Base-by-base conservation (phyloP, 2,329 filamentous ascomycete species). In the Fusarium multiceps region DNA sequence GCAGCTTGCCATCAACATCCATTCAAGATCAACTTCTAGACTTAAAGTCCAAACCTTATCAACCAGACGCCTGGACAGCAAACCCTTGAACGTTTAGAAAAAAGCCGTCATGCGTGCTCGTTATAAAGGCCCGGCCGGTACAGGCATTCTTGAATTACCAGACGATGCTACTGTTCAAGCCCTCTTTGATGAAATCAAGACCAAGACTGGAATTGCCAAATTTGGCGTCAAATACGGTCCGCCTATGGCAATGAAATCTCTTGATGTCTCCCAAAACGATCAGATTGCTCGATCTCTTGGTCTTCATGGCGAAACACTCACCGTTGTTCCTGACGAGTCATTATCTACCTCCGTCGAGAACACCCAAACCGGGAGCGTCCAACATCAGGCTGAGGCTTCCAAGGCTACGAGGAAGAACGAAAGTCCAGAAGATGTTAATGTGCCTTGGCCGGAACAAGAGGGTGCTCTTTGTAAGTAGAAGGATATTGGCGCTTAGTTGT, bases 201-300 rank as follows among this genome's bases (percentile, higher is more conserved):
- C 87, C 51, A 87, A 88, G 74, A 93, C 92, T 3, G 87, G 87
- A 7, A 84, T 95, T 18, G 75, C 84, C 9, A 83, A 84, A 16
- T 94, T 95, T 75, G 88, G 92, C 45, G 83, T 97, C 67, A 97
- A 96, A 83, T 93, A 91, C 80, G 93, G 93, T 37, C 97, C 92
- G 74, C 95, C 95, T 1, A 79, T 76, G 74, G 75, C 77, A 6
- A 90, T 93, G 25, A 89, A 90, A 75, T 83, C 88, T 1, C 85
- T 98, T 18, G 84, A 89, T 37, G 82, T 91, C 12, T 84, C 87
- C 30, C 83, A 87, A 61, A 78, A 80, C 69, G 75, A 79, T 78
- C 32, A 86, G 81, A 67, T 81, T 74, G 68, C 86, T 87, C 74
- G 83, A 77, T 82, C 79, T 23, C 80, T 84, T 14, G 84, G 81